phyloP scores from a whole-genome alignment of 805 yeast genomes.

The Saccharomyces kudriavzevii region DNA sequence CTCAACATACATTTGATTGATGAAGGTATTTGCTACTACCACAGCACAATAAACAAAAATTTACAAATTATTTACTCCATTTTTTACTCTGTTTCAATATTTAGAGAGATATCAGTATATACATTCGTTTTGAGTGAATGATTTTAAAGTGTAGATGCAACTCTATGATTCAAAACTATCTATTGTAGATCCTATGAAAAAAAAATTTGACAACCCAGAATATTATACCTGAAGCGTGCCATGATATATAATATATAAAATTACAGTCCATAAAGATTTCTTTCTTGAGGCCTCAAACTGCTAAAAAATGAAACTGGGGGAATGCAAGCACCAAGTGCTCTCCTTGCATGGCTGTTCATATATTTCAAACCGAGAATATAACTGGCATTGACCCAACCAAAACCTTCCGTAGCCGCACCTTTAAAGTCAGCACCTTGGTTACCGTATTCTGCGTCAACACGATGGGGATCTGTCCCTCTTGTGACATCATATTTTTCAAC shows the following conservation, averaged over 20 bases:
- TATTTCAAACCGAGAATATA: constrained; percentile 64
- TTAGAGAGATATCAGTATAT: no score
- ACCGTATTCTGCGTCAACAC: constrained; percentile 93
- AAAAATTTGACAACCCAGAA: background rate
- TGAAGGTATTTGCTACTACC: no score
- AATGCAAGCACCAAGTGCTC: constrained; percentile 74
- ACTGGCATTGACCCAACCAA: constrained; percentile 96
- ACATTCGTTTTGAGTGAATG: background rate
- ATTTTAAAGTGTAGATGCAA: background rate
- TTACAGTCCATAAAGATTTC: constrained; percentile 29
- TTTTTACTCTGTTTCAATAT: no score
- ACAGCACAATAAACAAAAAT: no score
- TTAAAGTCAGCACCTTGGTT: constrained; percentile 90
- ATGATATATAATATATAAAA: background rate
- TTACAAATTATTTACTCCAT: no score
- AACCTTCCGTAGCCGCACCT: constrained; percentile 92
- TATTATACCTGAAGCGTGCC: background rate
- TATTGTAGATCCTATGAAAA: background rate
- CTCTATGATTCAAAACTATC: background rate
- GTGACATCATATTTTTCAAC: constrained; percentile 94
- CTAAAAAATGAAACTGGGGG: constrained; percentile 59
- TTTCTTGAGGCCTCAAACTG: constrained; percentile 38
- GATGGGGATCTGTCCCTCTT: constrained; percentile 73
- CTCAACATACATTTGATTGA: no score
- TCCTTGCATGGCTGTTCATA: constrained; percentile 54